Evolutionary conservation across 2,329 filamentous ascomycete genomes (phyloP), one percentile per base, ranked within the genome.

Genomic region (Penicillium freii): DNA sequence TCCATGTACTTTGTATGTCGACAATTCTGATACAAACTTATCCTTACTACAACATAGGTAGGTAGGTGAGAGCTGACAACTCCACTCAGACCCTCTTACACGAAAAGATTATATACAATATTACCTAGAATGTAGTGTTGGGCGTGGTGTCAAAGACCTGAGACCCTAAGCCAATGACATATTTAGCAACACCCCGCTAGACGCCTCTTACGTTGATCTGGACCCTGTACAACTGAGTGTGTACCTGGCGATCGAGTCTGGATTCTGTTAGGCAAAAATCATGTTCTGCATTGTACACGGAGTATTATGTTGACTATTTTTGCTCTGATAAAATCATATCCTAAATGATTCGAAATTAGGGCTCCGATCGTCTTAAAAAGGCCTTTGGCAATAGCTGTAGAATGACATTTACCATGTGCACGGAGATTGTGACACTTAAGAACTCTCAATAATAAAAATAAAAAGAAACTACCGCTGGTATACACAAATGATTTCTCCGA

Each of bases 241-340:
- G 62, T 62, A 56, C 62, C 61, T 66, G 64, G 56, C 61, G 58
- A 62, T 61, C 62, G 25, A 63, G 57, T 60, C 63, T 63, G 55
- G 61, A 60, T 52, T 51, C 52, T 38, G 45, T 46, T 25, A 11
- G 29, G 13, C 29, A 31, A 23, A 23, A 23, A 23, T 11, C 17
- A n/a, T 5, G 25, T 47, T 47, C 21, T 34, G 17, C 19, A 34
- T 34, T n/a, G 10, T 34, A 38, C 31, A 33, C 31, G 6, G 11
- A 33, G 11, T 5, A 33, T 33, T 33, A 5, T 31, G 9, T 31
- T 31, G 5, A 11, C 10, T 11, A 31, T 31, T 31, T 31, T 31
- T 31, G 21, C 9, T 1, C 4, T 31, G 29, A 33, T 33, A 33
- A 2, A 33, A 33, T 5, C 13, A 33, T 33, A 15, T 1, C 13